Base-by-base conservation (phyloP, 2,329 filamentous ascomycete species). In the Nannizziopsis barbatae region DNA sequence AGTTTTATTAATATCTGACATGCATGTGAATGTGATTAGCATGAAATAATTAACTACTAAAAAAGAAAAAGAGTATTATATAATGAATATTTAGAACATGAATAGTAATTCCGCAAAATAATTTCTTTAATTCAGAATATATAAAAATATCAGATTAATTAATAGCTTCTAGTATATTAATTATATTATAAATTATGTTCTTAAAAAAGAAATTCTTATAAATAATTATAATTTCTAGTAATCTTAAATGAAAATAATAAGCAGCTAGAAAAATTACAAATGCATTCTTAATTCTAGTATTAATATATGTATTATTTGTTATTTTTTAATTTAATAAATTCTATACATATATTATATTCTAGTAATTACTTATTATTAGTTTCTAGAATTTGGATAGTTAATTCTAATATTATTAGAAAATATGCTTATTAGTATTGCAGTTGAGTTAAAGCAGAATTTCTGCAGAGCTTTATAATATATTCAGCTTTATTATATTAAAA, bases 251-350 rank as follows among this genome's bases (percentile, higher is more conserved):
- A 0, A 88, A 88, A 62, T 94, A 86, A 60, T 92, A 82, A 2
- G 85, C 84, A 7, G 86, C 81, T 11, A 98, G 72, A 18, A 98
- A 77, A 52, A 96, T 92, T 27, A 92, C 92, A 63, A 95, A 95
- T 27, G 83, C 85, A 65, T 98, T 92, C 87, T 95, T 38, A n/a
- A 3, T 32, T 20, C 7, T n/a, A n/a, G n/a, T n/a, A n/a, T n/a
- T n/a, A 43, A 18, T 9, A 22, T 42, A 5, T 38, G n/a, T 15
- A 10, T 11, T n/a, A 5, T 42, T 8, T 14, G 9, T 2, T 37
- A 9, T 8, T 40, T 30, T 47, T 41, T 15, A 47, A 32, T 18
- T 12, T n/a, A 20, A 9, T 35, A 18, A 27, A 30, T n/a, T 22
- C n/a, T 22, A 41, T 35, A 58, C 66, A 62, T 59, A 70, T 66